Conservation (phyloP, 345 rosid genomes). For the Dimocarpus longan region DNA sequence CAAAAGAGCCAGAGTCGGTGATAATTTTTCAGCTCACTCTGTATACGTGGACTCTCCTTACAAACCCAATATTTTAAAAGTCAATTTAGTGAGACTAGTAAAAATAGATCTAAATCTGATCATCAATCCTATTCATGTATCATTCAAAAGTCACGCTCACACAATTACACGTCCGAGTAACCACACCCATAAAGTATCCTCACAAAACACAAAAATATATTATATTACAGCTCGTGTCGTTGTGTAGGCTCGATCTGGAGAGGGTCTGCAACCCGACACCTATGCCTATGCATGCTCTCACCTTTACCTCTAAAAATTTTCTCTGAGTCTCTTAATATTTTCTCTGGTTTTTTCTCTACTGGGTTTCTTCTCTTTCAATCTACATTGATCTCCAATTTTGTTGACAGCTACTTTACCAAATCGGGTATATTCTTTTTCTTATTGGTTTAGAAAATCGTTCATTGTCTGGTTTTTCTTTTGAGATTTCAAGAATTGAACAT, state of each 20-base stretch:
- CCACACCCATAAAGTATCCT: background rate
- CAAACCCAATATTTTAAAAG: background rate
- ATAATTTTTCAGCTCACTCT: background rate
- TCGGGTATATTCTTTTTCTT: background rate
- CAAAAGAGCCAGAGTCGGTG: background rate
- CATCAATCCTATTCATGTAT: background rate
- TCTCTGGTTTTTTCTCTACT: constrained; percentile 5
- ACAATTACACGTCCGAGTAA: background rate
- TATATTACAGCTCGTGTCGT: background rate
- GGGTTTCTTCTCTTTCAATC: background rate
- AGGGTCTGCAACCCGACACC: constrained; percentile 36
- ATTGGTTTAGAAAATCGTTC: background rate
- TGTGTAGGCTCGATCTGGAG: background rate
- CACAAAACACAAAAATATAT: background rate
- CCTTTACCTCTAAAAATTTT: constrained; percentile 9
- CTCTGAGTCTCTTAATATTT: background rate
- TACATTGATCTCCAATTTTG: background rate
- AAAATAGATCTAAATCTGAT: background rate
- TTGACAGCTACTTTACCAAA: background rate
- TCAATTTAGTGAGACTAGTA: background rate
- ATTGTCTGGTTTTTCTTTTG: background rate
- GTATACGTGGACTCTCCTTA: background rate
- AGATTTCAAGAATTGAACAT: background rate
- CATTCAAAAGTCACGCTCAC: background rate
- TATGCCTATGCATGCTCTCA: constrained; percentile 37